Percentiles rank a stretch among this genome's conserved stretches.
Conservation (phyloP, 352 stramenopile species). For the Globisporangium uncinulatum region DNA sequence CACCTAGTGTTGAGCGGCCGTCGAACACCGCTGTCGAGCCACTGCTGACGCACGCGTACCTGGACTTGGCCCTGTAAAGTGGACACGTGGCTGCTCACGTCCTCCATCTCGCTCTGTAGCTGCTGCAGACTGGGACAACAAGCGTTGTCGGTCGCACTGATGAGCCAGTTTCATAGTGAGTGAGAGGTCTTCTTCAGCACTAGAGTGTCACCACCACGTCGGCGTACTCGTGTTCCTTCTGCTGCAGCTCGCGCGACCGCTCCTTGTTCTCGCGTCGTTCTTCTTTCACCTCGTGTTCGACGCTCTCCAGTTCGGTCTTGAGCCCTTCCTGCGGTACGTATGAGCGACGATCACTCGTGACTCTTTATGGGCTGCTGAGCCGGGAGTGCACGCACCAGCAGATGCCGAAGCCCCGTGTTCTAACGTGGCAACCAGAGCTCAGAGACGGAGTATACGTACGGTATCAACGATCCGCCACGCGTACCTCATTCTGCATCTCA, state of each 20-base stretch:
- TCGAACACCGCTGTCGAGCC: background rate
- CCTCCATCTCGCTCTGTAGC: conserved; percentile 27
- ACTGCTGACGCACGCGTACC: conserved; percentile 13
- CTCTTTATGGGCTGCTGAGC: too few species aligned
- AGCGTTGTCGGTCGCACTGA: background rate
- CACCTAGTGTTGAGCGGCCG: too few species aligned
- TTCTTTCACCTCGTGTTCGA: conserved; percentile 31
- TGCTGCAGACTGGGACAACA: conserved; percentile 17
- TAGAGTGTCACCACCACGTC: background rate
- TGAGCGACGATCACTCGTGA: too few species aligned
- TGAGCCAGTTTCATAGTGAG: too few species aligned
- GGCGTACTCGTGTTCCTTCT: conserved; percentile 22
- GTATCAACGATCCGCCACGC: too few species aligned
- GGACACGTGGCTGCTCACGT: conserved; percentile 26
- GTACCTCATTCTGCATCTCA: conserved; percentile 17
- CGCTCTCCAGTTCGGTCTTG: conserved; percentile 21
- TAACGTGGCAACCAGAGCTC: conserved; percentile 1
- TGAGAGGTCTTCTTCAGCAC: background rate
- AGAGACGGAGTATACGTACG: background rate
- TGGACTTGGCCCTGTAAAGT: conserved; percentile 48
- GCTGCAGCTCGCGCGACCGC: conserved; percentile 23
- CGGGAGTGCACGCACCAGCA: conserved; percentile 13
- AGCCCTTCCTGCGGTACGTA: conserved; percentile 18
- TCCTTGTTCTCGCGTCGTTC: conserved; percentile 27
- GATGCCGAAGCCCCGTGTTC: conserved; percentile 21